Conservation (phyloP, 2,329 filamentous ascomycete species). For the Elsinoe fawcettii region DNA sequence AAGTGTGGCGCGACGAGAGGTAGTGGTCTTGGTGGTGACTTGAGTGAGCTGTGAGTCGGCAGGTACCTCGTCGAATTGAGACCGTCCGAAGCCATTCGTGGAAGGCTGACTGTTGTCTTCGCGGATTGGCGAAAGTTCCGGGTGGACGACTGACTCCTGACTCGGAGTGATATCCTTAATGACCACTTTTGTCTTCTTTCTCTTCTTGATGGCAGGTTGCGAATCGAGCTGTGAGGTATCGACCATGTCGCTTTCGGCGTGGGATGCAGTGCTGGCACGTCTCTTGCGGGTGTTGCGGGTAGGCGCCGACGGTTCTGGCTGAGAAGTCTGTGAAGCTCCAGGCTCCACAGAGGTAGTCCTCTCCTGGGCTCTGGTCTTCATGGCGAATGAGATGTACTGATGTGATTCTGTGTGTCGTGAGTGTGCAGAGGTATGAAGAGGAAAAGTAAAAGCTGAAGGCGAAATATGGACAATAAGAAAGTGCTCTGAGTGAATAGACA, state of each 20-base stretch:
- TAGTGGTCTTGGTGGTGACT: slow-evolving; percentile 25
- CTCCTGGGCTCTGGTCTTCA: slow-evolving; percentile 18
- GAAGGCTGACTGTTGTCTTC: slow-evolving; percentile 6
- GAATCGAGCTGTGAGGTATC: slow-evolving; percentile 14
- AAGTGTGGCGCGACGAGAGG: slow-evolving; percentile 28
- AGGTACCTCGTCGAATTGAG: slow-evolving; percentile 18
- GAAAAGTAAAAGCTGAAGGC: not conserved
- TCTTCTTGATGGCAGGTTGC: slow-evolving; percentile 15
- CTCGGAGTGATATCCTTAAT: not conserved
- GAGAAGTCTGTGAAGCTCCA: slow-evolving; percentile 9
- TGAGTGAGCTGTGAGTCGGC: slow-evolving; percentile 30
- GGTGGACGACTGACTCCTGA: slow-evolving; percentile 15
- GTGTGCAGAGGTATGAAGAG: not conserved
- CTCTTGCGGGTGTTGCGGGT: slow-evolving; percentile 17
- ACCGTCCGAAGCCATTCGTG: slow-evolving; percentile 26
- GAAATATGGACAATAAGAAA: not conserved
- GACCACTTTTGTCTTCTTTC: slow-evolving; percentile 16
- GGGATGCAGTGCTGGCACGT: slow-evolving; percentile 17
- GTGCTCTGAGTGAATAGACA: not conserved
- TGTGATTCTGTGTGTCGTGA: not conserved
- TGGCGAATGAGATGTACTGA: not conserved
- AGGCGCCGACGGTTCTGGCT: not conserved
- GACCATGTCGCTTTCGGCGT: slow-evolving; percentile 7
- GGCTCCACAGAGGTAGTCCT: slow-evolving; percentile 14
- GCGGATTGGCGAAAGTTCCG: slow-evolving; percentile 8